Conservation (phyloP, 768 basidiomycete genomes). For the Harrya chromipes region DNA sequence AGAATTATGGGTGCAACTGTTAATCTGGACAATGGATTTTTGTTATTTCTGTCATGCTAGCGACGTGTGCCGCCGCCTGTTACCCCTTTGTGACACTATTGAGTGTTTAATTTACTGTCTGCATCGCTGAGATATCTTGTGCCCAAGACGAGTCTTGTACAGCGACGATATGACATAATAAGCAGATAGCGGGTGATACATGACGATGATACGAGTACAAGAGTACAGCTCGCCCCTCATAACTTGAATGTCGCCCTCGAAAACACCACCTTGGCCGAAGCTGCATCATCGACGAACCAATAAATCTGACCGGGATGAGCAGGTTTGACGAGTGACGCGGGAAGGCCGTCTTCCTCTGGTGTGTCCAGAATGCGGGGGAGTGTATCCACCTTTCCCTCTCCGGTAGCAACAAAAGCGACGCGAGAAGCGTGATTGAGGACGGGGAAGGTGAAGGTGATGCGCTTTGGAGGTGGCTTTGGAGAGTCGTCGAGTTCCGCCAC, state of each 20-base stretch:
- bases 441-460: slow-evolving; percentile 90
- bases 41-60: slow-evolving; percentile 24
- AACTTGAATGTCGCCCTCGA: slow-evolving; percentile 56
- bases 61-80: slow-evolving; percentile 26
- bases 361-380: slow-evolving; percentile 73
- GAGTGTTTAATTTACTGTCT: slow-evolving; percentile 35
- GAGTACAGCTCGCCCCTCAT: slow-evolving; percentile 25
- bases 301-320: slow-evolving; percentile 79
- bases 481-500: slow-evolving; percentile 91
- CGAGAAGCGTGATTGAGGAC: slow-evolving; percentile 88
- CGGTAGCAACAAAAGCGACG: slow-evolving; percentile 86
- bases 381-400: slow-evolving; percentile 76
- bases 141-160: slow-evolving; percentile 8
- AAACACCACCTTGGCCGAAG: slow-evolving; percentile 61
- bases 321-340: slow-evolving; percentile 79
- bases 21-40: slow-evolving; percentile 38
- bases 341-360: slow-evolving; percentile 69
- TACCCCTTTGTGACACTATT: slow-evolving; percentile 32
- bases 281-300: slow-evolving; percentile 94
- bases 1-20: slow-evolving; percentile 92
- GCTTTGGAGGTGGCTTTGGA: slow-evolving; percentile 86
- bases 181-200: slow-evolving; percentile 7
- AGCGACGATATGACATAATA: slow-evolving; percentile 14
- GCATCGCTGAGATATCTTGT: slow-evolving; percentile 23
- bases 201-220: slow-evolving; percentile 26